Conservation (phyloP, 2,329 filamentous ascomycete genomes). For the Aspergillus quadrilineatus region DNA sequence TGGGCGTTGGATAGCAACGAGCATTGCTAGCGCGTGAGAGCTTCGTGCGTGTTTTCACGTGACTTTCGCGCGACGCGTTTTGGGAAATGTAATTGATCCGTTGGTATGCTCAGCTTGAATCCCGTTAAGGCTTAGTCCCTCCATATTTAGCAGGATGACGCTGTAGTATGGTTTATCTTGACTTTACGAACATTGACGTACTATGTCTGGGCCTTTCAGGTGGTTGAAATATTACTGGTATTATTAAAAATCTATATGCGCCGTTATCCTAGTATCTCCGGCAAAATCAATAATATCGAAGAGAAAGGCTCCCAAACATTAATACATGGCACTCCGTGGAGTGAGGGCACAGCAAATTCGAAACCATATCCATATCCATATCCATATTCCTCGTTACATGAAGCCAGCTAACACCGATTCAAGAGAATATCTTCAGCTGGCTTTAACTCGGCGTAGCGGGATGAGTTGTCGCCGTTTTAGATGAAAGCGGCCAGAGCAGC, state of each 20-base stretch:
- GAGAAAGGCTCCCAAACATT: conserved; percentile 14
- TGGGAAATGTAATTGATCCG: conserved; percentile 23
- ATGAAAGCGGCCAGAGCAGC: conserved; percentile 45
- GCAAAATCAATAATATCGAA: conserved; percentile 16
- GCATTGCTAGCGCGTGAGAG: conserved; percentile 13
- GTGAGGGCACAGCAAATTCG: conserved; percentile 1
- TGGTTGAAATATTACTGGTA: neutral
- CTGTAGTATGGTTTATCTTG: too few species aligned
- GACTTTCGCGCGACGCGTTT: conserved; percentile 25
- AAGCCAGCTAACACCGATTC: neutral
- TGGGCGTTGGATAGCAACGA: conserved; percentile 14
- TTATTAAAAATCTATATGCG: conserved; percentile 18
- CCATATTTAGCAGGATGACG: too few species aligned
- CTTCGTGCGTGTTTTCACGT: conserved; percentile 14
- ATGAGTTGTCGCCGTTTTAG: conserved; percentile 26
- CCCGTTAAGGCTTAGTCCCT: too few species aligned
- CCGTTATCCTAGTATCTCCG: conserved; percentile 15
- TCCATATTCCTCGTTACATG: conserved; percentile 17
- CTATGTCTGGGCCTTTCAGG: too few species aligned
- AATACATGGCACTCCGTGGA: conserved; percentile 15
- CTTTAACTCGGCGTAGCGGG: neutral
- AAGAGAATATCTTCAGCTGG: neutral
- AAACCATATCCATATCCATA: conserved; percentile 6
- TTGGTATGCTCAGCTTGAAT: too few species aligned
- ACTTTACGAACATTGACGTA: too few species aligned